Evolutionary conservation across 164 flowering plant genomes (phyloP), one percentile per base, ranked within the genome.

Genomic region (Taxillus chinensis): DNA sequence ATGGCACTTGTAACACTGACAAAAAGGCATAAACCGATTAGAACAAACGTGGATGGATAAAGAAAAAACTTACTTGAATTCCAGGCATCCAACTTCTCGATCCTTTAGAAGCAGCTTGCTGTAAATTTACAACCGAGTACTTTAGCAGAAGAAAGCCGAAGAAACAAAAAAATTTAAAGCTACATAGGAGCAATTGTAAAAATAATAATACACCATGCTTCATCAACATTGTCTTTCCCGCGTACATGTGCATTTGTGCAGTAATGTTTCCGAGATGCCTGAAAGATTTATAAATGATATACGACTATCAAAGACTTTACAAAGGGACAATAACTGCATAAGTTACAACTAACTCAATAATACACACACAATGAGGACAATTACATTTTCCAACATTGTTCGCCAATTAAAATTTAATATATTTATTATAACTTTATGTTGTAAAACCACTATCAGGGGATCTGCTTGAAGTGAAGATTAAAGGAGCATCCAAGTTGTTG

Each of bases 221-320:
- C 99, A 57, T 91, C 93, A 27, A 95, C 61, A 56, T 89, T 87
- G 17, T 78, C 87, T 60, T 74, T 79, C 39, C 77, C 82, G 12
- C 75, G 73, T n/a, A 89, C 64, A 41, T 60, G 17, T 14, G 66
- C 48, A 62, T 91, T 91, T 49, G 96, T 91, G 74, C 97, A 95
- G 67, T 87, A 91, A 67, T 86, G 89, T 72, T 84, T 91, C 55
- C 95, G 66, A 57, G 97, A 91, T 66, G 90, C 99, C 97, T 90
- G 80, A 53, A 62, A 67, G 67, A 56, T 17, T 41, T 39, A 14
- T 48, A 41, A 55, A 14, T 40, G 16, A 46, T 1, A 58, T 37
- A 42, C 7, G 16, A 61, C 11, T n/a, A 8, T 3, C 45, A 43
- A 6, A 43, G 46, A 43, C 46, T 9, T 27, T 43, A 43, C 46